Evolutionary conservation across 495 filamentous ascomycete genomes (phyloP), one percentile per base, ranked within the genome.

Genomic region (Saxophila tyrrhenica): DNA sequence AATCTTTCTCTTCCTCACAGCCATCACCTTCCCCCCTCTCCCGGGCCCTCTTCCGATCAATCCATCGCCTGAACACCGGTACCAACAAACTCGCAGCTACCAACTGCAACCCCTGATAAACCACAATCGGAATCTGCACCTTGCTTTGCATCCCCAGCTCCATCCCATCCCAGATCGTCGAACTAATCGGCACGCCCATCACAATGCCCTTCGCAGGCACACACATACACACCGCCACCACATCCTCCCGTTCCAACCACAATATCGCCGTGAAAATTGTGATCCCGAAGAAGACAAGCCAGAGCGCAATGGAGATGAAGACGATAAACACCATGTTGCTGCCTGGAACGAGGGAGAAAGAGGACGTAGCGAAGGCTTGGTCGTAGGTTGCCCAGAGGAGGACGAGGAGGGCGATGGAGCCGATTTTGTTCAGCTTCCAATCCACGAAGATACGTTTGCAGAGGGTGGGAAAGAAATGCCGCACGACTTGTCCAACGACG

Each of bases 371-470:
- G 48, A 73, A 74, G 20, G 71, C 71, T 56, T 63, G 56, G 54
- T 74, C 72, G 55, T 65, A 74, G 10, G 71, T 69, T 38, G 67
- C 61, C 70, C 71, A 73, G 42, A 74, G 63, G 20, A 74, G 59
- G 0, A 64, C 54, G 1, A 74, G 54, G 0, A 74, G 60, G 15
- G 63, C 46, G 5, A 69, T 35, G 0, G 69, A 69, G 2, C 63
- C 58, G 2, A 72, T 25, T 48, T 71, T 73, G 32, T 52, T 62
- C 32, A 71, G 25, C 39, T 65, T 69, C 62, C 64, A 71, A 7
- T 68, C 56, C 20, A 61, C 48, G 46, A 70, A 72, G 13, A 70
- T 24, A n/a, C 56, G 68, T 39, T 62, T 62, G 39, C 62, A 67
- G 9, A 50, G 23, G 19, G 55, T 45, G 3, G 66, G 63, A 44